These are phyloP conservation scores for Boletellus emodensis DNA, from an alignment of 768 basidiomycete genomes.

Conservation along the genomic window DNA sequence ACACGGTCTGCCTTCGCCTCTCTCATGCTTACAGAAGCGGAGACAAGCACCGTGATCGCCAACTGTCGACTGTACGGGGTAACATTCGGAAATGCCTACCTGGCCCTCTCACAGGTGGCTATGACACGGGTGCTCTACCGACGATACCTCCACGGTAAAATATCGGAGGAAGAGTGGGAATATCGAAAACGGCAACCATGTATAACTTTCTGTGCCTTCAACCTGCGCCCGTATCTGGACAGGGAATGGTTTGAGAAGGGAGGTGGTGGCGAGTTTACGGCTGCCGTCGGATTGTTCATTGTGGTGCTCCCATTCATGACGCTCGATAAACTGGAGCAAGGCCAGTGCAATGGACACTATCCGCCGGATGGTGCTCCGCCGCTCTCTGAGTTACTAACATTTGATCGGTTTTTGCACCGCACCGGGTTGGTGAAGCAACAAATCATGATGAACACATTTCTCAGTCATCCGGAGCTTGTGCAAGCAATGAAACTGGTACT, in stretches of 20 bases:
- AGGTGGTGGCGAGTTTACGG: constrained; percentile 40
- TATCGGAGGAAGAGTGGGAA: constrained; percentile 50
- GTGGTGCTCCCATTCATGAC: constrained; percentile 49
- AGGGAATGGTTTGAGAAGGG: constrained; percentile 43
- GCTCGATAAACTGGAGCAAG: constrained; percentile 15
- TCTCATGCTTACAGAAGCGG: constrained; percentile 26
- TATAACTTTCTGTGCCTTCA: constrained; percentile 46
- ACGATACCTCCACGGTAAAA: constrained; percentile 44
- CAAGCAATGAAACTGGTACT: constrained; percentile 9
- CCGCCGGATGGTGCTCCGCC: constrained; percentile 31
- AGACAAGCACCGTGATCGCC: constrained; percentile 30
- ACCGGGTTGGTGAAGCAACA: constrained; percentile 36
- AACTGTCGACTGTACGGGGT: constrained; percentile 41
- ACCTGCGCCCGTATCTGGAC: constrained; percentile 48
- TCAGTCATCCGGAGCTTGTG: constrained; percentile 45
- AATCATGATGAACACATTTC: constrained; percentile 24
- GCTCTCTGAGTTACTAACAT: constrained; percentile 40
- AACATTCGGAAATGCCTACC: constrained; percentile 50
- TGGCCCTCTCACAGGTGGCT: constrained; percentile 50
- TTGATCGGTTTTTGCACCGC: constrained; percentile 44
- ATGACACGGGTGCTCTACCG: constrained; percentile 48
- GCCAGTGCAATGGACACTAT: not conserved
- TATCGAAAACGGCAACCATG: constrained; percentile 47
- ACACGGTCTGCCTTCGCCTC: constrained; percentile 32
- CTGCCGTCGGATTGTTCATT: constrained; percentile 43